Evolutionary conservation across 202 grass and related monocot genomes (phyloP).

Genomic region (Brachypodium distachyon): DNA sequence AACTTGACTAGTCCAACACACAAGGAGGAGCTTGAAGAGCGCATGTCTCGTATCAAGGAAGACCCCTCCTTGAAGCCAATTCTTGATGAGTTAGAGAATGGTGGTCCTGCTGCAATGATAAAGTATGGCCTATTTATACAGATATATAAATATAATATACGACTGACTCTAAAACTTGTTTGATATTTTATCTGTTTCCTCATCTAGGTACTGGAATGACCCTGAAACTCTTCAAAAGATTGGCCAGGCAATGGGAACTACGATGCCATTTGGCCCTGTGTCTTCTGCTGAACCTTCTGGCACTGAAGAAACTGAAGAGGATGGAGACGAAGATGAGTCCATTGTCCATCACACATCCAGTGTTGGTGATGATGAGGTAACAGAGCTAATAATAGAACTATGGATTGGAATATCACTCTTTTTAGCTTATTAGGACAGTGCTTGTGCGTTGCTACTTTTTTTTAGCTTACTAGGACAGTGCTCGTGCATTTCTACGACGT

Average conservation of each 20-base stretch:
- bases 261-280: slow-evolving; percentile 40
- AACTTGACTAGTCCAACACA: slow-evolving; percentile 62
- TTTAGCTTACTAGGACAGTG: too few relatives aligned
- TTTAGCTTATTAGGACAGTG: neutral
- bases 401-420: neutral
- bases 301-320: slow-evolving; percentile 65
- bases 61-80: slow-evolving; percentile 85
- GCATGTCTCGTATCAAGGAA: slow-evolving; percentile 75
- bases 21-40: slow-evolving; percentile 90
- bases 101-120: slow-evolving; percentile 91
- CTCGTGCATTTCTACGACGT: too few relatives aligned
- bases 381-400: neutral
- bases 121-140: slow-evolving; percentile 46
- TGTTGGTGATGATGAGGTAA: slow-evolving; percentile 77
- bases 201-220: slow-evolving; percentile 93
- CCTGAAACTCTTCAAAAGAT: slow-evolving; percentile 88
- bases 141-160: slow-evolving; percentile 9
- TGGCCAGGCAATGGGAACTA: slow-evolving; percentile 85
- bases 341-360: slow-evolving; percentile 77
- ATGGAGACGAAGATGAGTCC: slow-evolving; percentile 73
- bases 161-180: neutral
- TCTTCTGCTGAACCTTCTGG: slow-evolving; percentile 39
- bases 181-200: slow-evolving; percentile 15
- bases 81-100: slow-evolving; percentile 89
- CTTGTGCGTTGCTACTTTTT: neutral